Percentiles rank a stretch among this genome's conserved stretches.
Evolutionary conservation across 2,329 filamentous ascomycete genomes (phyloP).

Genomic region (Paecilomyces variotii): DNA sequence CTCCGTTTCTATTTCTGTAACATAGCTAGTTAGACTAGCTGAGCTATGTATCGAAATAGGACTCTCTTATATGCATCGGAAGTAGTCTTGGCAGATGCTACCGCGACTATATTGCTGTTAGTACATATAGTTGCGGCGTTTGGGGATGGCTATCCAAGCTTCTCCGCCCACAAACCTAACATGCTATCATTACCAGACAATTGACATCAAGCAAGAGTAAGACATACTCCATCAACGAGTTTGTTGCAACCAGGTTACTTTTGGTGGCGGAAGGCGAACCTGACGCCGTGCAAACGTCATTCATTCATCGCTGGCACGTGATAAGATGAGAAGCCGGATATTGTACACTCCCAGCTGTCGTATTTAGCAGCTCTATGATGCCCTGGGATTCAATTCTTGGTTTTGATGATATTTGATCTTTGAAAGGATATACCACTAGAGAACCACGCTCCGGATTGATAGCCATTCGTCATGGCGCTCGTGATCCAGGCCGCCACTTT

Average conservation of each 20-base stretch:
- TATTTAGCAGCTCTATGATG: neutral
- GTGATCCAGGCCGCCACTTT: constrained; percentile 15
- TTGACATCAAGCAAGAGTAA: neutral
- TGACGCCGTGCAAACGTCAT: neutral
- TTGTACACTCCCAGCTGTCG: neutral
- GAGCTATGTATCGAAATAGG: constrained; percentile 64
- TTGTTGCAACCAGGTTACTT: neutral
- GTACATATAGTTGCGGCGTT: too few species aligned
- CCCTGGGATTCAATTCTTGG: neutral
- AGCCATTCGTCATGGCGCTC: constrained; percentile 12
- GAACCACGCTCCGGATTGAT: too few species aligned
- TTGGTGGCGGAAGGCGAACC: neutral
- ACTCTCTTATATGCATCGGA: constrained; percentile 50
- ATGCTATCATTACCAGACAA: neutral
- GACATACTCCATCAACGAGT: neutral
- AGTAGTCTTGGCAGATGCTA: constrained; percentile 62
- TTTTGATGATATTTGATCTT: neutral
- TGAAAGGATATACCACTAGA: neutral
- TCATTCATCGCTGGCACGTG: neutral
- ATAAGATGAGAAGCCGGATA: neutral
- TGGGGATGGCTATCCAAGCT: too few species aligned
- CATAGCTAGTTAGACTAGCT: constrained; percentile 77
- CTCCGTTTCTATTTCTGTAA: constrained; percentile 68
- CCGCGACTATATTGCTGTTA: constrained; percentile 50
- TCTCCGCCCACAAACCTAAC: neutral